phyloP scores from a whole-genome alignment of 495 filamentous ascomycete species.

The Penicillium taxi region DNA sequence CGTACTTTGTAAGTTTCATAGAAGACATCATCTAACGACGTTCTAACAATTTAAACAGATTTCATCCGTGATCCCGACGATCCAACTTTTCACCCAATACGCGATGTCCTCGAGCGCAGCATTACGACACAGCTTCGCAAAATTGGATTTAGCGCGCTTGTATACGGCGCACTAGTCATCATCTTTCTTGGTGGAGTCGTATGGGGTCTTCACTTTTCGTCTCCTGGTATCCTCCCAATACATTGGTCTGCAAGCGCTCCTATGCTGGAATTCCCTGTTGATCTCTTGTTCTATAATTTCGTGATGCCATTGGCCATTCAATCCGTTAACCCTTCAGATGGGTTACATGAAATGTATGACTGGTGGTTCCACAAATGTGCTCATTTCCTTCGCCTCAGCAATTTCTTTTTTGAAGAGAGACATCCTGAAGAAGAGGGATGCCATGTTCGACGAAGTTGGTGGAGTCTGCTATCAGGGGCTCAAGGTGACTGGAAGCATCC shows the following conservation, averaged over 20 bases:
- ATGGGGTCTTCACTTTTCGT: slow-evolving; percentile 68
- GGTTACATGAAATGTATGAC: slow-evolving; percentile 72
- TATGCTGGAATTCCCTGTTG: slow-evolving; percentile 87
- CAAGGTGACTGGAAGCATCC: slow-evolving; percentile 45
- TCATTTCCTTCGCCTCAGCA: slow-evolving; percentile 66
- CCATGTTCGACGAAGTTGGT: slow-evolving; percentile 49
- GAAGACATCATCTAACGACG: no score
- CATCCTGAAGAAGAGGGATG: slow-evolving; percentile 74
- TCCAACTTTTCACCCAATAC: slow-evolving; percentile 94
- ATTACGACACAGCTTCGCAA: slow-evolving; percentile 91
- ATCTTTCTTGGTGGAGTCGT: slow-evolving; percentile 92
- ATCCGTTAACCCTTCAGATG: slow-evolving; percentile 76
- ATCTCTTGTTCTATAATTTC: slow-evolving; percentile 94
- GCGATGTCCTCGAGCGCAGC: slow-evolving; percentile 90
- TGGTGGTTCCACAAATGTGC: slow-evolving; percentile 97
- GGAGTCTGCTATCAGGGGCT: slow-evolving; percentile 35
- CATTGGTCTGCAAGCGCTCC: slow-evolving; percentile 87
- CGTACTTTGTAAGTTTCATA: slow-evolving; percentile 75
- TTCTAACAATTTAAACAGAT: slow-evolving; percentile 49
- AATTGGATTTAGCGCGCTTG: slow-evolving; percentile 89
- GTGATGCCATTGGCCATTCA: slow-evolving; percentile 77
- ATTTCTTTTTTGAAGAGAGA: slow-evolving; percentile 87
- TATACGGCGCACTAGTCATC: slow-evolving; percentile 89
- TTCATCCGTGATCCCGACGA: slow-evolving; percentile 99
- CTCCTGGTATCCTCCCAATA: slow-evolving; percentile 71